These are phyloP conservation scores for Aspergillus indologenus DNA, from an alignment of 495 filamentous ascomycete species.

Conservation along the genomic window DNA sequence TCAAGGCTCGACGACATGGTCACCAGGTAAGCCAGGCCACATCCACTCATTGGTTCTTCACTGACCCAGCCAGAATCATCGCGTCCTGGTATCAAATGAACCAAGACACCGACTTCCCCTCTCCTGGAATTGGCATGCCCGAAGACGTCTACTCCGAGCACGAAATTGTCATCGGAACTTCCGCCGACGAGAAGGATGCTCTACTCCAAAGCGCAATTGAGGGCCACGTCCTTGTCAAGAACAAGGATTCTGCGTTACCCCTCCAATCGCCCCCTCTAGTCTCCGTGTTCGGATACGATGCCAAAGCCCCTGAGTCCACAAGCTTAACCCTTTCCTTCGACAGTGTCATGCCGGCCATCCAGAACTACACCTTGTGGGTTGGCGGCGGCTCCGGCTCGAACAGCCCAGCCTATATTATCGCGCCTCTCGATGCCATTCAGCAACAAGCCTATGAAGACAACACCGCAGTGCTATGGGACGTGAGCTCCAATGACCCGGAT, in stretches of 20 bases:
- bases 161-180: conserved; percentile 35
- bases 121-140: conserved; percentile 49
- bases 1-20: conserved; percentile 56
- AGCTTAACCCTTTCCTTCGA: not conserved
- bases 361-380: conserved; percentile 57
- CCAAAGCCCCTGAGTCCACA: conserved; percentile 19
- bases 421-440: conserved; percentile 55
- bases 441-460: conserved; percentile 45
- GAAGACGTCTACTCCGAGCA: not conserved
- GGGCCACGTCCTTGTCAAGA: conserved; percentile 72
- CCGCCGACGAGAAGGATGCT: conserved; percentile 9
- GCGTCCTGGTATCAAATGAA: conserved; percentile 82
- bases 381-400: conserved; percentile 64
- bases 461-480: conserved; percentile 38
- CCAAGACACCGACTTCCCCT: conserved; percentile 60
- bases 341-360: conserved; percentile 24
- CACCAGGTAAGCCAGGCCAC: conserved; percentile 46
- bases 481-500: conserved; percentile 40
- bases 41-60: conserved; percentile 30
- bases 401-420: conserved; percentile 53
- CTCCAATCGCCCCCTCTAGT: conserved; percentile 54
- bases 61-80: conserved; percentile 70
- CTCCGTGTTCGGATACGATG: conserved; percentile 69
- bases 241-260: conserved; percentile 60
- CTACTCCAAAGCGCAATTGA: conserved; percentile 55